phyloP scores from a whole-genome alignment of 768 basidiomycete genomes.

The Dioszegia hungarica region DNA sequence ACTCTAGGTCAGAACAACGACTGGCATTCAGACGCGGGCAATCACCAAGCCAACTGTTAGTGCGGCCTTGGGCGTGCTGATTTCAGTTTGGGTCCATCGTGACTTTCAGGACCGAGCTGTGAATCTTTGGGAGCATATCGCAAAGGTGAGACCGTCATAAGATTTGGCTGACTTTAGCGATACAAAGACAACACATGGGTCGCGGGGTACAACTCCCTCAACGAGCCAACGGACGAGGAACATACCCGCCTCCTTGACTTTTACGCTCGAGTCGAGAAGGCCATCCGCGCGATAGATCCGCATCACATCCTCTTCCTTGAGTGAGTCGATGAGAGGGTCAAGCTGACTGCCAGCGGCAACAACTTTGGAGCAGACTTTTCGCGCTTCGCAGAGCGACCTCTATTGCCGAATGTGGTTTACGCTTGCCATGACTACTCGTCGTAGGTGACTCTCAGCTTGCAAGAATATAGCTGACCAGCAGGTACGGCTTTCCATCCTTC shows the following conservation, averaged over 20 bases:
- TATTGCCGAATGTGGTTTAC: constrained; percentile 68
- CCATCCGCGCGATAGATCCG: constrained; percentile 66
- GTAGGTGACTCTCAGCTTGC: constrained; percentile 65
- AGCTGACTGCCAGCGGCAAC: constrained; percentile 49
- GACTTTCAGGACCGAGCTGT: constrained; percentile 75
- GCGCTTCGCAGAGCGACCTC: constrained; percentile 49
- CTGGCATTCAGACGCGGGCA: constrained; percentile 67
- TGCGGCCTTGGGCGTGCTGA: neutral
- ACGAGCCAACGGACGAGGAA: constrained; percentile 72
- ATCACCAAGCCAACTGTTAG: constrained; percentile 36
- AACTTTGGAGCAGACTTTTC: constrained; percentile 59
- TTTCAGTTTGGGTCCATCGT: constrained; percentile 69
- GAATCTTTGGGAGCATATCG: constrained; percentile 73
- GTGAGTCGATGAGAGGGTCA: neutral
- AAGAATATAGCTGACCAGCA: constrained; percentile 50
- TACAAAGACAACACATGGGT: constrained; percentile 76
- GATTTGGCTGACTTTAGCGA: constrained; percentile 47
- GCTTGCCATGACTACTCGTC: constrained; percentile 71
- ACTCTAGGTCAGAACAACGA: constrained; percentile 52
- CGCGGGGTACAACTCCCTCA: constrained; percentile 79
- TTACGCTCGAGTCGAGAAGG: constrained; percentile 64
- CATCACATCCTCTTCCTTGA: constrained; percentile 74
- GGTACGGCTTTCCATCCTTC: no score
- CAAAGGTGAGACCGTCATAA: constrained; percentile 44
- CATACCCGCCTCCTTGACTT: constrained; percentile 63